These are phyloP conservation scores for Pseudopithomyces maydicus DNA, from an alignment of 2,329 filamentous ascomycete species.

Conservation along the genomic window DNA sequence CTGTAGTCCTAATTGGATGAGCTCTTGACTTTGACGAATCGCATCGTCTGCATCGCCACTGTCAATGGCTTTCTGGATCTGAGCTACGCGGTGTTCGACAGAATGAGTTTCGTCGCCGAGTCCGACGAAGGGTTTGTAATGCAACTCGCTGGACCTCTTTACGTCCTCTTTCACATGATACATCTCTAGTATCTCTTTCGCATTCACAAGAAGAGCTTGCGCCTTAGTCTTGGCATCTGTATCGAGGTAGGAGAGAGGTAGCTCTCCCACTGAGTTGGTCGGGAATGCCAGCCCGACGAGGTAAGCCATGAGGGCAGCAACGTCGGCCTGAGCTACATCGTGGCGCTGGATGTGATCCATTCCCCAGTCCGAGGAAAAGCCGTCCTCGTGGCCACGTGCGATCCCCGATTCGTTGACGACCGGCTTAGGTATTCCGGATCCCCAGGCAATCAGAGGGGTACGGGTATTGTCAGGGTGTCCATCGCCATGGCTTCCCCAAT, in stretches of 20 bases:
- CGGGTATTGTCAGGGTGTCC: conserved; percentile 96
- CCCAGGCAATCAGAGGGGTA: conserved; percentile 92
- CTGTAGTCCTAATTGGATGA: conserved; percentile 78
- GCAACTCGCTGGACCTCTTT: conserved; percentile 76
- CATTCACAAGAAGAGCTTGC: conserved; percentile 81
- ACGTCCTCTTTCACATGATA: conserved; percentile 90
- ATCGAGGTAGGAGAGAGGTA: conserved; percentile 82
- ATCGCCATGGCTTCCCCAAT: conserved; percentile 98
- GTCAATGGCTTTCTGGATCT: conserved; percentile 72
- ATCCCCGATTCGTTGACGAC: conserved; percentile 59
- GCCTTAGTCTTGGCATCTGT: conserved; percentile 78
- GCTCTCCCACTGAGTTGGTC: conserved; percentile 92
- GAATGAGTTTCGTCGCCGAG: conserved; percentile 68
- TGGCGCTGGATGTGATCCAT: conserved; percentile 80
- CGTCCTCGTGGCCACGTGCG: conserved; percentile 84
- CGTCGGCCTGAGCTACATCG: conserved; percentile 91
- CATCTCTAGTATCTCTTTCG: conserved; percentile 89
- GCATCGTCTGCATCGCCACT: conserved; percentile 72
- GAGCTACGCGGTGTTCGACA: conserved; percentile 68
- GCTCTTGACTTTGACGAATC: conserved; percentile 75
- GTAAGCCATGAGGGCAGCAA: conserved; percentile 95
- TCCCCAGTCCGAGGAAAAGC: conserved; percentile 86
- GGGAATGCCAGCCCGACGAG: conserved; percentile 86
- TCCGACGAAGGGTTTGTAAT: conserved; percentile 75
- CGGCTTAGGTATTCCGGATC: conserved; percentile 84